Base-by-base conservation (phyloP, 106 monocot species). In the Dioscorea zingiberensis region DNA sequence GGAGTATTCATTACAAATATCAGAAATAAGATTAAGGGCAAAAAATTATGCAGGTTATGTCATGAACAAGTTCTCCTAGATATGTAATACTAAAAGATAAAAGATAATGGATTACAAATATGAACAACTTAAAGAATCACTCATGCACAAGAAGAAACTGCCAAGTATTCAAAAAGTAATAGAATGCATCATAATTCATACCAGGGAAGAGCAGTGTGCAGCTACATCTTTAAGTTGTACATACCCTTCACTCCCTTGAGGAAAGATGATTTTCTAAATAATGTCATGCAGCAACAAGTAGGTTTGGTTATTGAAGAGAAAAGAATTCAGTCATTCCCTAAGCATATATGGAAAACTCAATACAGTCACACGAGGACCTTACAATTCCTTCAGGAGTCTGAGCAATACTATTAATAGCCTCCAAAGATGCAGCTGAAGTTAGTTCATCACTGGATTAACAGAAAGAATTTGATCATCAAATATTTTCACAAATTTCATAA, bases 321-420 rank as follows among this genome's bases (percentile, higher is more conserved):
- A n/a, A n/a, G n/a, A n/a, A n/a, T n/a, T 57, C 25, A 13, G 3
- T 1, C 15, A 51, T n/a, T 44, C 44, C 26, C 19, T 49, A 7
- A 24, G 21, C 25, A 56, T 14, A 25, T 21, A 54, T 24, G 32
- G 55, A 63, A 38, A 75, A 68, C 14, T 45, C 1, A 27, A 15
- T 44, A 22, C 23, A 73, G 23, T 54, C 18, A 13, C 59, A 58
- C 14, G 25, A 27, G 65, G 14, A 27, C 7, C 87, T 84, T 75
- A 97, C 97, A 73, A 88, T 67, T 73, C 92, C 97, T 66, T 82
- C 73, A 73, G 83, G 76, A 63, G 58, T 68, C 73, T 63, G 71
- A n/a, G 81, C 97, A 53, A 97, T 64, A 60, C 67, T 73, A 58
- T 73, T 84, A 66, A 97, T 88, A 46, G 92, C 88, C 70, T 80